A percentile compares a stretch with the other conserved stretches of the same genome.
phyloP scores from a whole-genome alignment of 257 asterid genomes.

The Solanum ahanhuiri region DNA sequence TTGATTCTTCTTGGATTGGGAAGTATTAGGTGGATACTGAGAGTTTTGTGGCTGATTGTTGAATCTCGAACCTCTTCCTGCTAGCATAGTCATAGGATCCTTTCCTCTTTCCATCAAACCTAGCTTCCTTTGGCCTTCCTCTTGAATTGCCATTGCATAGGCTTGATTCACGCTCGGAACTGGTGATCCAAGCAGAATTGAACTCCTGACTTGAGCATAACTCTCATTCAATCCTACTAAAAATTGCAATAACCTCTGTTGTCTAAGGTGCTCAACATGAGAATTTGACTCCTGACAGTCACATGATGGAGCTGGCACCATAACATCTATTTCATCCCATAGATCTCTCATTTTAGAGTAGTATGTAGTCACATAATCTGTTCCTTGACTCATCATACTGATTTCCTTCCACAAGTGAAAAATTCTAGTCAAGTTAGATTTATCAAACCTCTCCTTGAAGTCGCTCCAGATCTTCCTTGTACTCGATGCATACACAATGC shows the following conservation, averaged over 20 bases:
- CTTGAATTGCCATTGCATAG: not conserved
- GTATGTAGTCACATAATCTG: too few relatives aligned
- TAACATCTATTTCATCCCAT: not conserved
- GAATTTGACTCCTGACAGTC: not conserved
- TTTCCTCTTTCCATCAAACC: not conserved
- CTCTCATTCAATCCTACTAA: too few relatives aligned
- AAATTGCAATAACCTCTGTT: not conserved
- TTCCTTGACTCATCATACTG: too few relatives aligned
- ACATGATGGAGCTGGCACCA: not conserved
- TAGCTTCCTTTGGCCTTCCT: not conserved
- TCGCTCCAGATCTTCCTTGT: not conserved
- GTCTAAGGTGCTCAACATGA: not conserved
- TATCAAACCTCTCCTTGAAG: too few relatives aligned
- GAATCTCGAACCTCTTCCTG: not conserved
- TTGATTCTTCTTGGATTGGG: not conserved
- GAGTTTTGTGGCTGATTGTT: not conserved
- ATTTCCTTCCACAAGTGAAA: too few relatives aligned
- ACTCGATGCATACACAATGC: not conserved
- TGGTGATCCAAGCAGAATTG: not conserved
- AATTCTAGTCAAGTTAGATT: too few relatives aligned
- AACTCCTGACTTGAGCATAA: not conserved
- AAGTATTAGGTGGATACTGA: not conserved
- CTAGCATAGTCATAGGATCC: not conserved
- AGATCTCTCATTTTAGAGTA: too few relatives aligned
- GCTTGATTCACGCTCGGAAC: not conserved